Percentiles rank a stretch among this genome's conserved stretches.
phyloP scores from a whole-genome alignment of 805 yeast genomes.

The Pichia membranifaciens region DNA sequence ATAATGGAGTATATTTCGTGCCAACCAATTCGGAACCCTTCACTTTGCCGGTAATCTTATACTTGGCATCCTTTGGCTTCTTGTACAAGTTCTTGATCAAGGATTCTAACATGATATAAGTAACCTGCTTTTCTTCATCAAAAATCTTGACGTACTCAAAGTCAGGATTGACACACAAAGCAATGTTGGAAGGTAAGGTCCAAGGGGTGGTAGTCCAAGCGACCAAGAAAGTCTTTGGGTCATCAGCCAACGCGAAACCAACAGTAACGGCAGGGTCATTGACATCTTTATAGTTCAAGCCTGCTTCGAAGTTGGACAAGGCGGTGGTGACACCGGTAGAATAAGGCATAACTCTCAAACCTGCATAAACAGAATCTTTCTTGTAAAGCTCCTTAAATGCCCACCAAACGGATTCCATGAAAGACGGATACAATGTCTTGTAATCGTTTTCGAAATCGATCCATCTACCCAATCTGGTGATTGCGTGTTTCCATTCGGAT shows the following conservation, averaged over 20 bases:
- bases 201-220: constrained; percentile 99
- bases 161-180: constrained; percentile 84
- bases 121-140: constrained; percentile 78
- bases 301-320: constrained; percentile 95
- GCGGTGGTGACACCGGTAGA: constrained; percentile 97
- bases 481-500: constrained; percentile 87
- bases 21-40: constrained; percentile 80
- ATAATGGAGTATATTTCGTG: constrained; percentile 73
- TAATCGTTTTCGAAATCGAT: constrained; percentile 98
- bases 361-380: constrained; percentile 88
- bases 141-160: constrained; percentile 88
- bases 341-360: constrained; percentile 97
- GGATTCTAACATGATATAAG: constrained; percentile 80
- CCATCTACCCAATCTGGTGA: constrained; percentile 97
- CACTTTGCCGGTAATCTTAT: constrained; percentile 72
- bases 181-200: constrained; percentile 95
- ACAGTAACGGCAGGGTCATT: constrained; percentile 94
- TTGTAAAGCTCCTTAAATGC: constrained; percentile 84
- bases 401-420: constrained; percentile 99
- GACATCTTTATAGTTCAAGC: constrained; percentile 95
- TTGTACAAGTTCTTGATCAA: constrained; percentile 82
- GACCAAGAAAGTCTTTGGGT: constrained; percentile 76
- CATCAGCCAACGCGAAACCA: constrained; percentile 76
- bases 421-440: constrained; percentile 90
- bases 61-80: constrained; percentile 89